Base-by-base conservation (phyloP, 1,284 basidiomycete species). In the Cutaneotrichosporon spelunceum region DNA sequence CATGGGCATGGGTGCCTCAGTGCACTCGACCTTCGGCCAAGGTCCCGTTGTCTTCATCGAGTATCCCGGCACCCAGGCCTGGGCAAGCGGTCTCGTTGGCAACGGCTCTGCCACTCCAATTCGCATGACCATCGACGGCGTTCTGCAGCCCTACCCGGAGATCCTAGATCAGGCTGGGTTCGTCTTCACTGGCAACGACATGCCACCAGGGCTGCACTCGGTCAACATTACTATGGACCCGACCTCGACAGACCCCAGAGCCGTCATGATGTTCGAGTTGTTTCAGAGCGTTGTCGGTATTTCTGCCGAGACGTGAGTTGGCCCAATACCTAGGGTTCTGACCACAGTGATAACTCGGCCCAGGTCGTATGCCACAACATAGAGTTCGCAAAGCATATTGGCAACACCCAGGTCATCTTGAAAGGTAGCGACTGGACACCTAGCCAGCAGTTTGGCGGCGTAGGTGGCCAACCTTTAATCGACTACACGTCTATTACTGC, bases 271-370 rank as follows among this genome's bases (percentile, higher is more conserved):
- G 3, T 50, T 50, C 48, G 6, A 2, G 21, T 9, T 26, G 16
- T 50, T 50, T 27, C 48, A 50, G 27, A 27, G 26, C 48, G 5
- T 27, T 3, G 8, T 7, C 8, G 48, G 48, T n/a, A 27, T 50
- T 30, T 26, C n/a, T 4, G 48, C 48, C 27, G 48, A 50, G 48
- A 27, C 48, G 48, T 50, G 48, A 50, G 48, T 30, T 30, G 21
- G 14, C 27, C 9, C 27, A 9, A 27, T 11, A 16, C 4, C 14
- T 19, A 14, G 3, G 29, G 3, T 19, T 7, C 9, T 42, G 39
- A 42, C 39, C 16, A 16, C 48, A 50, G 48, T 5, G n/a, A 30
- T 19, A 19, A 53, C n/a, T 24, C 52, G 7, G 33, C 13, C 23
- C 10, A 53, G 21, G 52, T 53, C 23, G 13, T 2, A 13, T 53